phyloP scores from a whole-genome alignment of 2,329 filamentous ascomycete species.

The Pseudogymnoascus sp. region DNA sequence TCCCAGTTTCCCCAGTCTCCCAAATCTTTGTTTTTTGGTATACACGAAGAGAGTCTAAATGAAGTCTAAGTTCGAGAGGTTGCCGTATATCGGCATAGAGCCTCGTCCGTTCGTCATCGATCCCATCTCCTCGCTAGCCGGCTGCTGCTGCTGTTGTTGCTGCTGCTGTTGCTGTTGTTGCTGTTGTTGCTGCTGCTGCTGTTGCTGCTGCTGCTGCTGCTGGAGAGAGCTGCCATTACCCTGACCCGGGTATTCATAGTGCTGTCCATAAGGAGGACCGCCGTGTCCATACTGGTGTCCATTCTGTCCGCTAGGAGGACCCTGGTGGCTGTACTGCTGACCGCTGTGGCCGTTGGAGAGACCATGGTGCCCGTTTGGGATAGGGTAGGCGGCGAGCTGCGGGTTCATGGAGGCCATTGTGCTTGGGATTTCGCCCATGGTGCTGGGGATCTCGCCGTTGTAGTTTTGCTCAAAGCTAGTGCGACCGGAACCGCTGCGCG shows the following conservation, averaged over 20 bases:
- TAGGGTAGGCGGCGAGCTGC: conserved; percentile 52
- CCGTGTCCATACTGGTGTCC: conserved; percentile 40
- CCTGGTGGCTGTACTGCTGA: conserved; percentile 6
- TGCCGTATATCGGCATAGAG: conserved; percentile 42
- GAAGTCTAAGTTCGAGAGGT: conserved; percentile 8
- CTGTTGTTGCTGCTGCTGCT: conserved; percentile 14
- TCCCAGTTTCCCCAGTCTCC: neutral
- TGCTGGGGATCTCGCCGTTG: conserved; percentile 47
- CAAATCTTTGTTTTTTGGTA: neutral
- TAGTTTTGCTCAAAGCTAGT: conserved; percentile 45
- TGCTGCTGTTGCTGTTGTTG: conserved; percentile 18
- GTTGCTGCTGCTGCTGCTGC: conserved; percentile 20
- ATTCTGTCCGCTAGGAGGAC: neutral
- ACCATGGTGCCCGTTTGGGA: conserved; percentile 50
- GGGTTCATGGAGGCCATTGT: conserved; percentile 43
- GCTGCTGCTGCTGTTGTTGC: conserved; percentile 18
- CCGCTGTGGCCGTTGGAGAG: conserved; percentile 1
- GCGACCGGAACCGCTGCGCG: conserved; percentile 39
- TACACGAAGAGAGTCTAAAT: conserved; percentile 8
- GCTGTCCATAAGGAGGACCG: conserved; percentile 35
- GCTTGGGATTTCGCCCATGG: conserved; percentile 43
- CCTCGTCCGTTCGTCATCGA: conserved; percentile 19
- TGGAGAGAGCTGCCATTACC: conserved; percentile 26
- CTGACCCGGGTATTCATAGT: conserved; percentile 29
- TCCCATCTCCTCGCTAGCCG: conserved; percentile 18